These are phyloP conservation scores for Thermothelomyces thermophilus DNA, from an alignment of 2,329 filamentous ascomycete genomes.

Conservation along the genomic window DNA sequence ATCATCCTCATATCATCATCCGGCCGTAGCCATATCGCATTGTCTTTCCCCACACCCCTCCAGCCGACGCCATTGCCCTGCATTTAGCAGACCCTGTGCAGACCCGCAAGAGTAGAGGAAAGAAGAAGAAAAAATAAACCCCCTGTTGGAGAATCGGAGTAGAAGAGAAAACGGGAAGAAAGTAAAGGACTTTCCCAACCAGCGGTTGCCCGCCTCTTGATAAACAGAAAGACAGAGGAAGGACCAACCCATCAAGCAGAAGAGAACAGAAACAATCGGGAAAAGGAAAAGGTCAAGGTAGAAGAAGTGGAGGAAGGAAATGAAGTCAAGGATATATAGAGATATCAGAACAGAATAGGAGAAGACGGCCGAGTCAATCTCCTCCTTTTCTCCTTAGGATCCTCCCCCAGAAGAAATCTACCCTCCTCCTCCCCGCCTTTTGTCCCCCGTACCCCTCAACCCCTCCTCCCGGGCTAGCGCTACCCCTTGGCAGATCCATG, in stretches of 20 bases:
- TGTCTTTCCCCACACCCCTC: background rate
- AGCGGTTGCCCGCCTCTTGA: background rate
- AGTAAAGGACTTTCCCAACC: background rate
- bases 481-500: constrained; percentile 11
- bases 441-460: background rate
- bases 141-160: too few species aligned
- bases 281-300: background rate
- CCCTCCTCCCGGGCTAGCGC: background rate
- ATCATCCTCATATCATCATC: constrained; percentile 1
- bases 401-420: constrained; percentile 26
- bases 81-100: too few species aligned
- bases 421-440: constrained; percentile 1
- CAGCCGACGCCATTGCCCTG: too few species aligned
- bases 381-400: constrained; percentile 32
- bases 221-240: background rate
- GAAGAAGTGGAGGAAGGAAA: background rate
- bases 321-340: too few species aligned
- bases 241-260: background rate
- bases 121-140: too few species aligned
- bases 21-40: constrained; percentile 4
- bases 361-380: background rate
- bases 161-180: background rate
- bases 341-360: background rate
- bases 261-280: background rate
- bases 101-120: too few species aligned